These are phyloP conservation scores for Isatis lusitanica DNA, from an alignment of 441 rosid species.

Conservation along the genomic window DNA sequence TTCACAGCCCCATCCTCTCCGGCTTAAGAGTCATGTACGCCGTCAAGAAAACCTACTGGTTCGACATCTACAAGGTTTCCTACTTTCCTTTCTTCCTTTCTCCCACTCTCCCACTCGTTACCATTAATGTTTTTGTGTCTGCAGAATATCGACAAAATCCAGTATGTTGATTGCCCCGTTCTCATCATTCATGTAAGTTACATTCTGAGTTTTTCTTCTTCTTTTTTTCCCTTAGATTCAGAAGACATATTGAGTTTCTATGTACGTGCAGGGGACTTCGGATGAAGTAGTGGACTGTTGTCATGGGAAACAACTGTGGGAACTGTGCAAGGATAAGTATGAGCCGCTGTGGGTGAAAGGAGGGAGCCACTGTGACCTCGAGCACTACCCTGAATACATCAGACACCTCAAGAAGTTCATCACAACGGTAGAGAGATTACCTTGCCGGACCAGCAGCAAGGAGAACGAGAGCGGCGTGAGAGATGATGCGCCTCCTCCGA, in stretches of 20 bases:
- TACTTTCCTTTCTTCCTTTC: background rate
- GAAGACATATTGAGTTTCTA: background rate
- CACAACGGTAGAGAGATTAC: constrained; percentile 75
- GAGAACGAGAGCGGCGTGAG: constrained; percentile 34
- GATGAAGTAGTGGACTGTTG: constrained; percentile 93
- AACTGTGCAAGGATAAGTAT: constrained; percentile 78
- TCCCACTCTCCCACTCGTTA: background rate
- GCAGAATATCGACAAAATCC: constrained; percentile 96
- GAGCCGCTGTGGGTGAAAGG: constrained; percentile 93
- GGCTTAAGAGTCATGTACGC: constrained; percentile 93
- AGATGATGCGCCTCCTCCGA: constrained; percentile 34
- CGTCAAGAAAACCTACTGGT: constrained; percentile 87
- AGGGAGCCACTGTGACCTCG: constrained; percentile 84
- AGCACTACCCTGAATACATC: constrained; percentile 75
- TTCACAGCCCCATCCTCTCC: constrained; percentile 91
- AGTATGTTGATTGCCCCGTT: constrained; percentile 79
- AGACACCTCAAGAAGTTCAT: constrained; percentile 86
- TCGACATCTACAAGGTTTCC: constrained; percentile 84
- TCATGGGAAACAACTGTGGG: constrained; percentile 93
- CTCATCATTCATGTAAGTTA: constrained; percentile 78
- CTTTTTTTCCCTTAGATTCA: too few species aligned
- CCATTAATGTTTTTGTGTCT: background rate
- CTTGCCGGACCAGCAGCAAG: constrained; percentile 64
- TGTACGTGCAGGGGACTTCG: constrained; percentile 67
- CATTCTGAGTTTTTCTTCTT: too few species aligned